Evolutionary conservation across 1,284 basidiomycete species (phyloP), one percentile per base, ranked within the genome.

Genomic region (Kwoniella shivajii): DNA sequence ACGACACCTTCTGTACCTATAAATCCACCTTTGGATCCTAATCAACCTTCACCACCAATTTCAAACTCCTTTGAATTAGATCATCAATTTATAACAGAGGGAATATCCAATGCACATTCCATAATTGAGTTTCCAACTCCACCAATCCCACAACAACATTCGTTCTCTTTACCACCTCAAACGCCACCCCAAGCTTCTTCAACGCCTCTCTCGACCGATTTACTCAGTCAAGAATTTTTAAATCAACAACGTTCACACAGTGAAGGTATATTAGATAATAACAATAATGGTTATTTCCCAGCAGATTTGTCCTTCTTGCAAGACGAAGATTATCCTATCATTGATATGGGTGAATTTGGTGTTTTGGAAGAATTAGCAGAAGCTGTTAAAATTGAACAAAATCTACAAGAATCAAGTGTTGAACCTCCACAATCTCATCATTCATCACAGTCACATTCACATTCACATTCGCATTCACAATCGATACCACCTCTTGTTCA

Each of bases 1-100:
- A 71, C 67, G n/a, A 51, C 57, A 27, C 65, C 68, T 4, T 42
- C 56, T 11, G 67, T 68, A 3, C 68, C 68, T 9, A 55, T 59
- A 6, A 68, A 63, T 36, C 66, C 67, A 26, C 68, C 68, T 54
- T 55, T 70, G 18, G 61, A 65, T 41, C 56, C 38, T 44, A 61
- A 51, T 30, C 55, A 52, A 30, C 52, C 51, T 13, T 57, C 57
- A 7, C 57, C 54, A 3, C 56, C 54, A 22, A 14, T n/a, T 16
- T 36, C 49, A 36, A 6, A 27, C n/a, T 26, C 36, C 38, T 7
- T 27, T 29, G n/a, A 46, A 47, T 39, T n/a, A 51, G 10, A 59
- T 6, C 31, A 22, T 16, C 24, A 6, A 13, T 34, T 24, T n/a
- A n/a, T n/a, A n/a, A n/a, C n/a, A n/a, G n/a, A n/a, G n/a, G 45